A percentile compares a stretch with the other conserved stretches of the same genome.
phyloP scores from a whole-genome alignment of 164 flowering plant species.

The Pachysandra terminalis region DNA sequence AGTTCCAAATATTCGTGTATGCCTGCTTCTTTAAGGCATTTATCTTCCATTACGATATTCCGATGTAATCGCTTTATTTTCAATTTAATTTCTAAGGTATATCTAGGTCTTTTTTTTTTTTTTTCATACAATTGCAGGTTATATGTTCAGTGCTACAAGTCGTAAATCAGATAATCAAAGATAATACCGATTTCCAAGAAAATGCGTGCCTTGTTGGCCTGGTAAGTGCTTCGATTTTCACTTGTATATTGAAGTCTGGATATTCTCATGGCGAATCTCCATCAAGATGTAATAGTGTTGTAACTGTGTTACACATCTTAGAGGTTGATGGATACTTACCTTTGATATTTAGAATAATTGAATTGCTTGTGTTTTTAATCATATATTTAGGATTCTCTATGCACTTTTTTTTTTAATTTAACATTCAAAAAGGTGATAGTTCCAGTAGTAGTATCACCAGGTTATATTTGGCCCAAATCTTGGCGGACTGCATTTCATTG shows the following conservation, averaged over 20 bases:
- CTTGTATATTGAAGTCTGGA: neutral
- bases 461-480: neutral
- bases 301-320: neutral
- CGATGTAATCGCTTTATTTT: neutral
- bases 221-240: slow-evolving; percentile 46
- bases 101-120: neutral
- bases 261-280: neutral
- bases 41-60: neutral
- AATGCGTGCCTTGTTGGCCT: slow-evolving; percentile 97
- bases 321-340: too few species aligned
- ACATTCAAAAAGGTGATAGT: neutral
- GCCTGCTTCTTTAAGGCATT: slow-evolving; percentile 18
- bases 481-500: neutral
- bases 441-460: neutral
- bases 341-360: too few species aligned
- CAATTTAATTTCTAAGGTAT: neutral
- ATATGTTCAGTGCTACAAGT: slow-evolving; percentile 90
- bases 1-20: slow-evolving; percentile 75
- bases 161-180: slow-evolving; percentile 82
- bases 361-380: too few species aligned
- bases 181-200: slow-evolving; percentile 82
- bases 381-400: too few species aligned
- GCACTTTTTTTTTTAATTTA: neutral
- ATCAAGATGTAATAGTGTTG: neutral
- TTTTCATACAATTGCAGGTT: slow-evolving; percentile 50